These are phyloP conservation scores for Lepidium africanum DNA, from an alignment of 345 rosid genomes.

Conservation along the genomic window DNA sequence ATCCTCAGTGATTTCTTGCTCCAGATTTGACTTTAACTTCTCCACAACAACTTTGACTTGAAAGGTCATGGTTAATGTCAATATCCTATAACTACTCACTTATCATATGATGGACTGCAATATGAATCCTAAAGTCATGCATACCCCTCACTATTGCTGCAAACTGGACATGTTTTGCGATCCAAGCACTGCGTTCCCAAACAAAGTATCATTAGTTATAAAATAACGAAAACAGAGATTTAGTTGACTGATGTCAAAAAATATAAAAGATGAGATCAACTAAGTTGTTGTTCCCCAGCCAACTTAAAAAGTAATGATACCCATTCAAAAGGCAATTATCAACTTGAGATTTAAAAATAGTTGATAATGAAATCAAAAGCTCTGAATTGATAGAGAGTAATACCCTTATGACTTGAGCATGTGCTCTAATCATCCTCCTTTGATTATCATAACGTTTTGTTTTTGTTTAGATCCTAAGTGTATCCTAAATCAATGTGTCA, in stretches of 20 bases:
- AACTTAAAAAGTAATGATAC: conserved; percentile 86
- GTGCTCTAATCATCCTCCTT: conserved; percentile 81
- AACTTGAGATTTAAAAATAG: background rate
- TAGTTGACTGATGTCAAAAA: background rate
- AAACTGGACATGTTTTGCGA: conserved; percentile 50
- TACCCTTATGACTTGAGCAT: conserved; percentile 95
- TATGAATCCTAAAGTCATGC: background rate
- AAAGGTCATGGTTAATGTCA: conserved; percentile 1
- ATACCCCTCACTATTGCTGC: conserved; percentile 69
- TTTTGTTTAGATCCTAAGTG: conserved; percentile 85
- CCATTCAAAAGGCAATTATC: conserved; percentile 31
- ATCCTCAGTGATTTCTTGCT: conserved; percentile 56
- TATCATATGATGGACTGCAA: background rate
- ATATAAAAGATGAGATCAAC: conserved; percentile 19
- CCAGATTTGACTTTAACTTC: conserved; percentile 56
- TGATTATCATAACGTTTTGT: conserved; percentile 65
- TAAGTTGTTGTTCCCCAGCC: conserved; percentile 73
- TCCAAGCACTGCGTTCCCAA: conserved; percentile 27
- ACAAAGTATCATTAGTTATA: background rate
- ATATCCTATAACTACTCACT: background rate
- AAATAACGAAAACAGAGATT: background rate
- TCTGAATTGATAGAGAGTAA: background rate
- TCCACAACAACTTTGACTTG: conserved; percentile 68
- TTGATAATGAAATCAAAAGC: background rate
- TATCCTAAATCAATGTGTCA: too few species aligned